A percentile compares a stretch with the other conserved stretches of the same genome.
These are phyloP conservation scores for Globisporangium nagaii DNA, from an alignment of 352 stramenopile genomes.

Conservation along the genomic window DNA sequence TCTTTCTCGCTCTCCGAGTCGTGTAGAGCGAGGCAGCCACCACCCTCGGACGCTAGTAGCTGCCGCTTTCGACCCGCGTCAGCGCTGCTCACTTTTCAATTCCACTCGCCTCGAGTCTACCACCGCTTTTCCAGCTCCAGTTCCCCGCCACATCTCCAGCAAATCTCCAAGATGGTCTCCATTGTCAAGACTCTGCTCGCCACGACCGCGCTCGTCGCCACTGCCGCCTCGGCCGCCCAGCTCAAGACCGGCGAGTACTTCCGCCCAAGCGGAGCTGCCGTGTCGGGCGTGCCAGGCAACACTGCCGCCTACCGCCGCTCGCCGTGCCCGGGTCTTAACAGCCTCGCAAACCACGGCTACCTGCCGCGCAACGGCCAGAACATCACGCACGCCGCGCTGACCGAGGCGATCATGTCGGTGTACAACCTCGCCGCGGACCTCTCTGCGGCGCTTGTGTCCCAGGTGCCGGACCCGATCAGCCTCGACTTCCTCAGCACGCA, in stretches of 20 bases:
- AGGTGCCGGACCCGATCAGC: conserved; percentile 3
- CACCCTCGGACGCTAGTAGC: no score
- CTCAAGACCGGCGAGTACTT: conserved; percentile 21
- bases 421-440: conserved; percentile 16
- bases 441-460: conserved; percentile 1
- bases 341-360: conserved; percentile 27
- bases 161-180: not conserved
- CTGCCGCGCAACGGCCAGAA: conserved; percentile 36
- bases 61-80: no score
- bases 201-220: conserved; percentile 1
- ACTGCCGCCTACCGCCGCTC: conserved; percentile 24
- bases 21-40: no score
- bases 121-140: no score
- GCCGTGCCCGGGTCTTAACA: conserved; percentile 39
- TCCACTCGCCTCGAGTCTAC: not conserved
- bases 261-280: conserved; percentile 19
- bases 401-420: conserved; percentile 6
- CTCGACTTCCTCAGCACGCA: conserved; percentile 23
- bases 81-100: not conserved
- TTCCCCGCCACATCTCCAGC: not conserved
- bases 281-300: conserved; percentile 19
- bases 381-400: conserved; percentile 16
- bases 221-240: conserved; percentile 5
- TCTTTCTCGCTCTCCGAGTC: no score
- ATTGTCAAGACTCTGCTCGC: conserved; percentile 13